Evolutionary conservation across 306 rosid genomes (phyloP).

Genomic region (Leucaena leucocephala): DNA sequence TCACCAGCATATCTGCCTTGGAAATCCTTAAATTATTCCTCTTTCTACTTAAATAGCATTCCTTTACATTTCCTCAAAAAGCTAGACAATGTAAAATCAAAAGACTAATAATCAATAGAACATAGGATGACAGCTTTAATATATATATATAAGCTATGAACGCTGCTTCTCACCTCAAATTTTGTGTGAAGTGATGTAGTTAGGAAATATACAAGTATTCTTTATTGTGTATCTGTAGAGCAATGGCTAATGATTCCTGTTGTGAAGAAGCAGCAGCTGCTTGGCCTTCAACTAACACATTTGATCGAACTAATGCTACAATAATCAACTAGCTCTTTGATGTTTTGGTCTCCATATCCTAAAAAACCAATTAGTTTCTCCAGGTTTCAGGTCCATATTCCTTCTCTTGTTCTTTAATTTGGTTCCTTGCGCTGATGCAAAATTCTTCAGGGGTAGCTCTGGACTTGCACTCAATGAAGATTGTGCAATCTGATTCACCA

Average conservation of each 20-base stretch:
- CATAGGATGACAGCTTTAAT: conserved; percentile 10
- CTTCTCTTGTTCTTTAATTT: conserved; percentile 50
- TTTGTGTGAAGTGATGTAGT: background rate
- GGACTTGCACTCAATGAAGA: conserved; percentile 47
- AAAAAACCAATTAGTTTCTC: conserved; percentile 65
- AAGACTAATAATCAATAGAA: background rate
- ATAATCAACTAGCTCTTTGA: conserved; percentile 56
- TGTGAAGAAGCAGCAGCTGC: conserved; percentile 19
- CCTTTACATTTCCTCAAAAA: conserved; percentile 32
- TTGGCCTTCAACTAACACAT: conserved; percentile 24
- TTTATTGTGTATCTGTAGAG: background rate
- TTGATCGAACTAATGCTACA: conserved; percentile 19
- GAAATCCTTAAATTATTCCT: conserved; percentile 11
- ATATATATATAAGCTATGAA: no score
- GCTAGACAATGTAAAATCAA: conserved; percentile 20
- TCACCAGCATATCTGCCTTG: conserved; percentile 3
- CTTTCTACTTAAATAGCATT: conserved; percentile 2
- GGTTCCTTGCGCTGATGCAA: conserved; percentile 20
- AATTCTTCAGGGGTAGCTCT: conserved; percentile 49
- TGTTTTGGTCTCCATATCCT: conserved; percentile 62
- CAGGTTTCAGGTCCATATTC: conserved; percentile 47
- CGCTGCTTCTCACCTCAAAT: no score
- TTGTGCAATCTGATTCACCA: conserved; percentile 67
- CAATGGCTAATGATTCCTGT: conserved; percentile 13
- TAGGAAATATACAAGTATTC: conserved; percentile 30